phyloP scores from a whole-genome alignment of 2,329 filamentous ascomycete species.

The Fusarium burgessii region DNA sequence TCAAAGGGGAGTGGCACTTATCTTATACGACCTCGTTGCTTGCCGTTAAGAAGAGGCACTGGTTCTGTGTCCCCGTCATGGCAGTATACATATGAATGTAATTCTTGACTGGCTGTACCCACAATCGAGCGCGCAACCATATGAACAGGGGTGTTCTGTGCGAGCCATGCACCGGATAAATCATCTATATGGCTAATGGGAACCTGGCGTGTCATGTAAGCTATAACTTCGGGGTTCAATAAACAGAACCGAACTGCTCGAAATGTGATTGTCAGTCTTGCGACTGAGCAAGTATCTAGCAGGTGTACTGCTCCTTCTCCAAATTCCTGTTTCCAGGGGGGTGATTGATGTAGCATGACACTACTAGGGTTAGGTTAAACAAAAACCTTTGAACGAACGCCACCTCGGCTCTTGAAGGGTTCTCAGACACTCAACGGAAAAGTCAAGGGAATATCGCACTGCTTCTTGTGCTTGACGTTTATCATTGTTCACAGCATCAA shows the following conservation, averaged over 20 bases:
- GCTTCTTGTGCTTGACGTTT: slow-evolving; percentile 35
- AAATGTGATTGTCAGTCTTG: slow-evolving; percentile 37
- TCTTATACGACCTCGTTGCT: slow-evolving; percentile 41
- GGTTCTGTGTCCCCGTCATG: slow-evolving; percentile 31
- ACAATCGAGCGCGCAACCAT: slow-evolving; percentile 29
- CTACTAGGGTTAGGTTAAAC: slow-evolving; percentile 43
- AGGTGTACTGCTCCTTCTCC: slow-evolving; percentile 18
- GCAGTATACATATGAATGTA: slow-evolving; percentile 24
- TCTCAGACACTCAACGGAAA: slow-evolving; percentile 30
- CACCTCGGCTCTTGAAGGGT: slow-evolving; percentile 47
- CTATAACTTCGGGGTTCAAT: slow-evolving; percentile 24
- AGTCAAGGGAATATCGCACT: slow-evolving; percentile 35
- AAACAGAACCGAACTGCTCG: slow-evolving; percentile 39
- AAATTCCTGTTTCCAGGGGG: slow-evolving; percentile 36
- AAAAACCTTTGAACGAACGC: slow-evolving; percentile 42
- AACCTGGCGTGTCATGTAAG: slow-evolving; percentile 35
- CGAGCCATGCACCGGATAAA: slow-evolving; percentile 30
- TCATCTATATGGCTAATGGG: slow-evolving; percentile 12
- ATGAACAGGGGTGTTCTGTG: slow-evolving; percentile 33
- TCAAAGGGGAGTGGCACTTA: slow-evolving; percentile 33
- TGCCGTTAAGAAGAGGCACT: slow-evolving; percentile 13
- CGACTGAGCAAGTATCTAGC: background rate
- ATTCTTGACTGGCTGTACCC: slow-evolving; percentile 26
- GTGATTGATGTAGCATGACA: slow-evolving; percentile 37
- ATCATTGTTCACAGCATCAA: slow-evolving; percentile 10